Evolutionary conservation across 345 rosid species (phyloP).

Genomic region (Lepidium aucheri): DNA sequence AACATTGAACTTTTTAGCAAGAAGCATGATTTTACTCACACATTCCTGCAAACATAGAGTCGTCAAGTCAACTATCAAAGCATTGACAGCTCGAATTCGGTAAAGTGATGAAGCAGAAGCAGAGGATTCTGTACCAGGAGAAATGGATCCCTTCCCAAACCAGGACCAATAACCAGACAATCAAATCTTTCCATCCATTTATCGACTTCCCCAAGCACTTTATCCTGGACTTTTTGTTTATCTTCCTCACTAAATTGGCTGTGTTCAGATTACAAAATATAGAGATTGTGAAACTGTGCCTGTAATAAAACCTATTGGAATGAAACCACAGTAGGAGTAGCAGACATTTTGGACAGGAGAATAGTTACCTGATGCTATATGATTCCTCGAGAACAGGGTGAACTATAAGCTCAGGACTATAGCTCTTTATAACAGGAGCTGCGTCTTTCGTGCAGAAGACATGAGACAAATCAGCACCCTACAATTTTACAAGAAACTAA

Average conservation of each 20-base stretch:
- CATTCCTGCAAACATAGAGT: slow-evolving; percentile 47
- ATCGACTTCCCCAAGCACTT: slow-evolving; percentile 69
- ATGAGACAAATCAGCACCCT: slow-evolving; percentile 98
- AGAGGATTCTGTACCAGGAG: slow-evolving; percentile 48
- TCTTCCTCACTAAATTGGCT: slow-evolving; percentile 50
- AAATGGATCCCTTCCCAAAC: slow-evolving; percentile 93
- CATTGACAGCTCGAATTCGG: background rate
- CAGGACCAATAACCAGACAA: slow-evolving; percentile 94
- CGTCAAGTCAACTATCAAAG: background rate
- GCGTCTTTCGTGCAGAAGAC: slow-evolving; percentile 97
- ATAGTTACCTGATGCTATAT: slow-evolving; percentile 51
- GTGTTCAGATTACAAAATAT: background rate
- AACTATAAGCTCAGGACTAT: slow-evolving; percentile 93
- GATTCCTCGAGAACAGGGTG: slow-evolving; percentile 91
- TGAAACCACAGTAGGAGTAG: background rate
- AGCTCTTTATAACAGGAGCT: slow-evolving; percentile 87
- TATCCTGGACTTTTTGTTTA: slow-evolving; percentile 28
- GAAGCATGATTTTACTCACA: slow-evolving; percentile 60
- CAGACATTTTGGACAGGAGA: background rate
- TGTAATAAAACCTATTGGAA: background rate
- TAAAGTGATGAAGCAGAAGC: background rate
- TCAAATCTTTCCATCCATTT: slow-evolving; percentile 97
- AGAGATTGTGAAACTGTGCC: background rate
- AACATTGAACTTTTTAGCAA: slow-evolving; percentile 58
- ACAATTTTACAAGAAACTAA: background rate